phyloP scores from a whole-genome alignment of 371 early-diverging fungal genomes.

The Nematocida sp. region DNA sequence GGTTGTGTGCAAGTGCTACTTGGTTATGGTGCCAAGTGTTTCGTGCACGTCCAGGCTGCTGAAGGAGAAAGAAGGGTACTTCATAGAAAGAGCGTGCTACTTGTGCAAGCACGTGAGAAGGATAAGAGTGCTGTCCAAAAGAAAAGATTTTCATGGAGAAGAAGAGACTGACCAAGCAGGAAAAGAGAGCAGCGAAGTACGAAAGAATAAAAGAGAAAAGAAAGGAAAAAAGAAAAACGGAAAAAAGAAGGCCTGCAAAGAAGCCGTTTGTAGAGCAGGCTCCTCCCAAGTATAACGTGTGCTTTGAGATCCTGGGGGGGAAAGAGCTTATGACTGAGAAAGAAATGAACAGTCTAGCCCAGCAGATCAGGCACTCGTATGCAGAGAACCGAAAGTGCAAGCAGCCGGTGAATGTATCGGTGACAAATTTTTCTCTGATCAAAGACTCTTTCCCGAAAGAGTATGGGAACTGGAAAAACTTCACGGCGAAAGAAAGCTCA shows the following conservation, averaged over 20 bases:
- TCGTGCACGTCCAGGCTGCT: neutral
- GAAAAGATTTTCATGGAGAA: conserved; percentile 1
- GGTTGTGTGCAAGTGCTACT: conserved; percentile 13
- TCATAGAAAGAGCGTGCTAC: neutral
- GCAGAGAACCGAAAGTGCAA: conserved; percentile 5
- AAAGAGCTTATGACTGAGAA: conserved; percentile 15
- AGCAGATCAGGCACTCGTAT: conserved; percentile 29
- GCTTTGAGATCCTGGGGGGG: conserved; percentile 24
- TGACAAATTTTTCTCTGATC: neutral
- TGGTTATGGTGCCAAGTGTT: neutral
- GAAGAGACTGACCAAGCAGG: conserved; percentile 24
- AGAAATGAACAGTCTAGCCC: conserved; percentile 31
- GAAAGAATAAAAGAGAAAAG: conserved; percentile 17
- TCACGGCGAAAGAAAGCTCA: neutral
- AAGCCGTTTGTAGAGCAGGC: neutral
- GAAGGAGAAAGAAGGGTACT: conserved; percentile 16
- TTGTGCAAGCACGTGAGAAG: neutral
- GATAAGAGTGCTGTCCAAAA: conserved; percentile 11
- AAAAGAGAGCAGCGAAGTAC: conserved; percentile 26
- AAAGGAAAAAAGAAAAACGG: conserved; percentile 26
- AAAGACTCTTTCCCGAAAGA: neutral
- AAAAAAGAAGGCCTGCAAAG: conserved; percentile 8
- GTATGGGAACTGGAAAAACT: conserved; percentile 8
- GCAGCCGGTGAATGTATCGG: neutral
- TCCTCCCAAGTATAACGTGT: neutral